Conservation (phyloP, 352 stramenopile genomes). For the Globisporangium paroecandrum region DNA sequence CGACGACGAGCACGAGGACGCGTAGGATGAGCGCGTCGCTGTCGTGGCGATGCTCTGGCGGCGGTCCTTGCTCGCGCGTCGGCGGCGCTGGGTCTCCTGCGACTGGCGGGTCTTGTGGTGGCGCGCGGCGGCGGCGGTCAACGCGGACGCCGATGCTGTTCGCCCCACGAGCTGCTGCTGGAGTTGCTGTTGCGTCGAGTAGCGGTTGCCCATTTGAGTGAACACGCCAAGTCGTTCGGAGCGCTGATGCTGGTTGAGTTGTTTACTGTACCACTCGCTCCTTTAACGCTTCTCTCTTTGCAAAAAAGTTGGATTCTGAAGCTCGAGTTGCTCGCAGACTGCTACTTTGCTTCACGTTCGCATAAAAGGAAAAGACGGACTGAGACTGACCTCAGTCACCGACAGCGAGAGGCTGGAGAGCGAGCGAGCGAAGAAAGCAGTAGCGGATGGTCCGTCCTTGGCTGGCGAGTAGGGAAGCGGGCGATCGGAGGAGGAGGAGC, state of each 20-base stretch:
- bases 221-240: not conserved
- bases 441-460: constrained; percentile 3
- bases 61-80: not conserved
- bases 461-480: not conserved
- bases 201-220: constrained; percentile 11
- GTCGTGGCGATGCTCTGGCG: constrained; percentile 10
- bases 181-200: constrained; percentile 5
- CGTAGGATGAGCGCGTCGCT: constrained; percentile 2
- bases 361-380: not conserved
- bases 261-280: not conserved
- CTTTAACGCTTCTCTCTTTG: constrained; percentile 1
- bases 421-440: too few relatives aligned
- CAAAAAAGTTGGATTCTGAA: constrained; percentile 11
- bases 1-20: constrained; percentile 4
- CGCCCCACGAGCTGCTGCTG: constrained; percentile 6
- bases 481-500: not conserved
- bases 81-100: constrained; percentile 11
- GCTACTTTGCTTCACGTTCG: not conserved
- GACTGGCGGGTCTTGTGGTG: constrained; percentile 19
- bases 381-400: not conserved
- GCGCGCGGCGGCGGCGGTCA: not conserved
- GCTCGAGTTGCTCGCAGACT: not conserved
- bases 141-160: not conserved
- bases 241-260: not conserved
- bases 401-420: too few relatives aligned